Conservation (phyloP, 1,284 basidiomycete species). For the Stereum hirsutum region DNA sequence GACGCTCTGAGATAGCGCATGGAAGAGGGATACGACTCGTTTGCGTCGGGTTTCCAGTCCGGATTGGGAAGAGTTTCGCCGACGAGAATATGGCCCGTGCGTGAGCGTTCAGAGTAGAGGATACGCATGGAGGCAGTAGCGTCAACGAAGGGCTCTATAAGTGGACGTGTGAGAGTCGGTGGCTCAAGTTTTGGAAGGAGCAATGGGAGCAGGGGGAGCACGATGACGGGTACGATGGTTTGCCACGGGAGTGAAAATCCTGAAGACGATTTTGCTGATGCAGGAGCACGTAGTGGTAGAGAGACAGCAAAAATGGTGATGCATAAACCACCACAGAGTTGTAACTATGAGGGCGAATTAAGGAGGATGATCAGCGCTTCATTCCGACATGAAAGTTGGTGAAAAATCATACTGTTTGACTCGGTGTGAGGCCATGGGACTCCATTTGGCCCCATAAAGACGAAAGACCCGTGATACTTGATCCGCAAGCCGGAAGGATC, state of each 20-base stretch:
- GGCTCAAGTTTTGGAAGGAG: slow-evolving; percentile 30
- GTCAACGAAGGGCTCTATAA: slow-evolving; percentile 41
- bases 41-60: slow-evolving; percentile 18
- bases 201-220: slow-evolving; percentile 27
- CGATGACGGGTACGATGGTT: slow-evolving; percentile 23
- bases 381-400: too few relatives aligned
- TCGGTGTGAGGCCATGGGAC: not conserved
- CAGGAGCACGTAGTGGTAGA: not conserved
- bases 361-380: too few relatives aligned
- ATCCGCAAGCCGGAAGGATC: slow-evolving; percentile 11
- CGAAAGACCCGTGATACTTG: slow-evolving; percentile 9
- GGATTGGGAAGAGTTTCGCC: slow-evolving; percentile 51
- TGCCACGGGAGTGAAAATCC: slow-evolving; percentile 11
- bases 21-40: slow-evolving; percentile 31
- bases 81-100: slow-evolving; percentile 75
- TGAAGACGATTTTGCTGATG: not conserved
- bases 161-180: slow-evolving; percentile 47
- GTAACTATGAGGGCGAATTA: slow-evolving; percentile 2
- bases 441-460: slow-evolving; percentile 11
- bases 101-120: slow-evolving; percentile 59
- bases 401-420: not conserved
- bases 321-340: slow-evolving; percentile 5
- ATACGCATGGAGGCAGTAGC: slow-evolving; percentile 52
- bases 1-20: slow-evolving; percentile 80
- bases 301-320: slow-evolving; percentile 1